Conservation (phyloP, 371 early-diverging fungal genomes). For the Gilbertella persicaria region DNA sequence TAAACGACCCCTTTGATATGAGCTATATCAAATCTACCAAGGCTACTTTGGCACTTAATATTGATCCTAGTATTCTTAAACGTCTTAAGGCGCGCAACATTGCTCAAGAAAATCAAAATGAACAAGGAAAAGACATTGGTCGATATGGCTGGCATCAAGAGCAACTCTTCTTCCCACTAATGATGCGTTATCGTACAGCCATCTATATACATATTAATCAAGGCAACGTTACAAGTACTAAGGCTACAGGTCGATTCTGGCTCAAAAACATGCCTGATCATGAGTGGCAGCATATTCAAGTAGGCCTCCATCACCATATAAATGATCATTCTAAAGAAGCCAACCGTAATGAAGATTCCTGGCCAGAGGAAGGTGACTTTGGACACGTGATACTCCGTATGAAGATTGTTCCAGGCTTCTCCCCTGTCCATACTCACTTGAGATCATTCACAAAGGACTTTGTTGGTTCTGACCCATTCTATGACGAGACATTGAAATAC, state of each 20-base stretch:
- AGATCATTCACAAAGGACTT: constrained; percentile 33
- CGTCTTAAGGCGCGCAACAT: constrained; percentile 29
- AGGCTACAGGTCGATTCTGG: constrained; percentile 44
- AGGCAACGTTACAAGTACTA: constrained; percentile 21
- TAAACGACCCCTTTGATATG: constrained; percentile 24
- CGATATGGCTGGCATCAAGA: constrained; percentile 28
- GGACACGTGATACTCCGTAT: constrained; percentile 30
- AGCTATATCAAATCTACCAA: constrained; percentile 18
- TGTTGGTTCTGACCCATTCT: constrained; percentile 44
- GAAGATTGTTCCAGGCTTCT: constrained; percentile 41
- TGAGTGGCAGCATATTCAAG: constrained; percentile 32
- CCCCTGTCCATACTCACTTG: constrained; percentile 41
- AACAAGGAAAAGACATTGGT: not conserved
- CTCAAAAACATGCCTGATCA: constrained; percentile 30
- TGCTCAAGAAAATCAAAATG: not conserved
- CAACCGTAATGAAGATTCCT: constrained; percentile 39
- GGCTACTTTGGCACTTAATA: constrained; percentile 31
- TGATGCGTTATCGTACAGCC: constrained; percentile 45
- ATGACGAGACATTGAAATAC: constrained; percentile 23
- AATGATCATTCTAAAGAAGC: constrained; percentile 34
- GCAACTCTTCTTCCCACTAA: constrained; percentile 37
- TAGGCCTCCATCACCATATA: constrained; percentile 25
- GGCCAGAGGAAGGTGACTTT: constrained; percentile 26
- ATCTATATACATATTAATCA: constrained; percentile 38
- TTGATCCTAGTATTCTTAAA: constrained; percentile 35